Evolutionary conservation across 148 eudicot genomes (phyloP).

Genomic region (Arctostaphylos glauca): DNA sequence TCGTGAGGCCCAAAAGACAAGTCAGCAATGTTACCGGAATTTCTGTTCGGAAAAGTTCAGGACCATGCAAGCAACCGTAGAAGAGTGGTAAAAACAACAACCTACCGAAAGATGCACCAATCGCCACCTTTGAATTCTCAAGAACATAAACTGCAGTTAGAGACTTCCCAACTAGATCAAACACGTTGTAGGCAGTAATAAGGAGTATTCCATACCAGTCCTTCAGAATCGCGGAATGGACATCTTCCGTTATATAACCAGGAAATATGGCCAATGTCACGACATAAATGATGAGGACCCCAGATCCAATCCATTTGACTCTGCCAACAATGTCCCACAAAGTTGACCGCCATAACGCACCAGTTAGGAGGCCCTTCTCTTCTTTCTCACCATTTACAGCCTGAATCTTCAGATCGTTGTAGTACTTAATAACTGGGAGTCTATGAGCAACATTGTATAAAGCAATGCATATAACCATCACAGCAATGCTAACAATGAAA

Average conservation of each 20-base stretch:
- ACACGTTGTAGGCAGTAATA: slow-evolving; percentile 70
- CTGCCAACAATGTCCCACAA: slow-evolving; percentile 68
- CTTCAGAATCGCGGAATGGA: slow-evolving; percentile 60
- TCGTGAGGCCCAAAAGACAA: slow-evolving; percentile 84
- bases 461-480: slow-evolving; percentile 70
- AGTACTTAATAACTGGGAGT: slow-evolving; percentile 83
- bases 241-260: slow-evolving; percentile 89
- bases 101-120: slow-evolving; percentile 64
- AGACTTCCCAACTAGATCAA: slow-evolving; percentile 82
- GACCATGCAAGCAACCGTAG: slow-evolving; percentile 84
- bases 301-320: slow-evolving; percentile 77
- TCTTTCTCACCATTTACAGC: slow-evolving; percentile 59
- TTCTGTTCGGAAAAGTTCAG: slow-evolving; percentile 69
- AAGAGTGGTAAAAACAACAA: slow-evolving; percentile 72
- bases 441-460: slow-evolving; percentile 68
- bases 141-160: slow-evolving; percentile 61
- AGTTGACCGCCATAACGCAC: slow-evolving; percentile 55
- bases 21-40: slow-evolving; percentile 75
- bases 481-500: slow-evolving; percentile 66
- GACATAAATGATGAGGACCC: slow-evolving; percentile 54
- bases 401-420: slow-evolving; percentile 60
- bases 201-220: slow-evolving; percentile 92
- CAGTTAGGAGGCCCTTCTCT: slow-evolving; percentile 46
- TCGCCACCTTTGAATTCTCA: slow-evolving; percentile 67
- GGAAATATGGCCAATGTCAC: slow-evolving; percentile 90